Evolutionary conservation across 2,329 filamentous ascomycete species (phyloP).

Genomic region (Fusarium falciforme): DNA sequence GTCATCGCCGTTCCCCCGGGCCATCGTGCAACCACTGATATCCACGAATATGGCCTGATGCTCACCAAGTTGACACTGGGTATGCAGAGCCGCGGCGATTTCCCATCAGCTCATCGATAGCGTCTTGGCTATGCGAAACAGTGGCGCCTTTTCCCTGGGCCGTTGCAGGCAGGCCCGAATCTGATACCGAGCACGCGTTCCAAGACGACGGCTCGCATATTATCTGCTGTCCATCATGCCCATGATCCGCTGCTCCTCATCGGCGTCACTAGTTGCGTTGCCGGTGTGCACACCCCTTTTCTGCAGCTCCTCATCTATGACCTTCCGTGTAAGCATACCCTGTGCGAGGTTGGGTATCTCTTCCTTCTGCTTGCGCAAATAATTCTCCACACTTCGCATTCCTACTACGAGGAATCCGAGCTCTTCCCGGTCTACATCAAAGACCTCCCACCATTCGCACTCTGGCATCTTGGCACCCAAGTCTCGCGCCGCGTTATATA

Average conservation of each 20-base stretch:
- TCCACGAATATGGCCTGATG: slow-evolving; percentile 37
- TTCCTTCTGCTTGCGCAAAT: slow-evolving; percentile 69
- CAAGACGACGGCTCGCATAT: slow-evolving; percentile 9
- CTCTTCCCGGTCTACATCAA: slow-evolving; percentile 94
- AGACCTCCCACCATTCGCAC: slow-evolving; percentile 96
- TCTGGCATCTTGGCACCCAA: slow-evolving; percentile 81
- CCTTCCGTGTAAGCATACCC: slow-evolving; percentile 68
- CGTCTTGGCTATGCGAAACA: slow-evolving; percentile 26
- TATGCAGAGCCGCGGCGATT: slow-evolving; percentile 8
- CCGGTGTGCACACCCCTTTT: slow-evolving; percentile 57
- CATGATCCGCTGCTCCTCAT: slow-evolving; percentile 60
- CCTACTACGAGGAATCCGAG: slow-evolving; percentile 92
- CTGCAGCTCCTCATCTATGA: slow-evolving; percentile 70
- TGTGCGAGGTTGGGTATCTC: slow-evolving; percentile 61
- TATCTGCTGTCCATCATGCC: slow-evolving; percentile 50
- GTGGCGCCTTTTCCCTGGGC: slow-evolving; percentile 3
- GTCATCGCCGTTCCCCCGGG: slow-evolving; percentile 11
- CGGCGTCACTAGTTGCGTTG: slow-evolving; percentile 39
- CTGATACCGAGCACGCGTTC: slow-evolving; percentile 9
- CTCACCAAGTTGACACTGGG: slow-evolving; percentile 11
- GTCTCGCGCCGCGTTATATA: slow-evolving; percentile 90
- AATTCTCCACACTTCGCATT: slow-evolving; percentile 81
- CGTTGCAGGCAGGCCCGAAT: slow-evolving; percentile 18
- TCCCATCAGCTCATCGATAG: slow-evolving; percentile 23
- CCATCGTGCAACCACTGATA: slow-evolving; percentile 2